Conservation (phyloP, 2,329 filamentous ascomycete species). For the Calonectria multiphialidica region DNA sequence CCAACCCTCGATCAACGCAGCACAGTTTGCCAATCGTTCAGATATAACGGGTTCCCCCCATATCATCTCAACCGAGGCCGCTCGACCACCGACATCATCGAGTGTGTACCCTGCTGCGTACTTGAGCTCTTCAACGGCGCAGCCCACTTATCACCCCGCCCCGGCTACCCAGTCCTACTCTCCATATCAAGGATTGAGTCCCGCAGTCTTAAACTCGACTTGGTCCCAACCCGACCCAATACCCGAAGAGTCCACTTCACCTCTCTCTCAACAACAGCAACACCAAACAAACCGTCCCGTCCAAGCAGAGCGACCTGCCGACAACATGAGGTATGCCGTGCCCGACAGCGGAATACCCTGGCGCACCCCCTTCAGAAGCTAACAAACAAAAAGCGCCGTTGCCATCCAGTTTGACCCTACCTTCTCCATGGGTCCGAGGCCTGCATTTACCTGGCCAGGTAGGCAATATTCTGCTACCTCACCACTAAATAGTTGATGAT, state of each 20-base stretch:
- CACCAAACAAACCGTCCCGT: constrained; percentile 19
- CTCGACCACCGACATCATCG: constrained; percentile 37
- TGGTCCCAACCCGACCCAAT: constrained; percentile 39
- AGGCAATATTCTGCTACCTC: constrained; percentile 32
- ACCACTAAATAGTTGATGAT: not conserved
- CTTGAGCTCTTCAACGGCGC: constrained; percentile 36
- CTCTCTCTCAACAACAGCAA: constrained; percentile 33
- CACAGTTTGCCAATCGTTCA: constrained; percentile 35
- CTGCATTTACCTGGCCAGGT: constrained; percentile 65
- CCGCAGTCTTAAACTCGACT: constrained; percentile 35
- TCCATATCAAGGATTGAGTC: constrained; percentile 38
- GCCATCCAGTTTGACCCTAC: constrained; percentile 64
- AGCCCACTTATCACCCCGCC: constrained; percentile 42
- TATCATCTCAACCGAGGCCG: constrained; percentile 33
- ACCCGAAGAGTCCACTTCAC: constrained; percentile 32
- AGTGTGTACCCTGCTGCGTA: constrained; percentile 39
- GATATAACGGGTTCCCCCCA: constrained; percentile 40
- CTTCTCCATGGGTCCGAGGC: constrained; percentile 64
- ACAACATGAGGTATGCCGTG: constrained; percentile 38
- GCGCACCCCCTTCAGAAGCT: constrained; percentile 14
- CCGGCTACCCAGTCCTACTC: constrained; percentile 41
- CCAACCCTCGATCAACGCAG: constrained; percentile 35
- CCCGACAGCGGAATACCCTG: not conserved
- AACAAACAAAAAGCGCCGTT: constrained; percentile 54
- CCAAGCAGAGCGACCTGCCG: constrained; percentile 28